Evolutionary conservation across 2,329 filamentous ascomycete genomes (phyloP).

Genomic region (Sarocladium oryzae): DNA sequence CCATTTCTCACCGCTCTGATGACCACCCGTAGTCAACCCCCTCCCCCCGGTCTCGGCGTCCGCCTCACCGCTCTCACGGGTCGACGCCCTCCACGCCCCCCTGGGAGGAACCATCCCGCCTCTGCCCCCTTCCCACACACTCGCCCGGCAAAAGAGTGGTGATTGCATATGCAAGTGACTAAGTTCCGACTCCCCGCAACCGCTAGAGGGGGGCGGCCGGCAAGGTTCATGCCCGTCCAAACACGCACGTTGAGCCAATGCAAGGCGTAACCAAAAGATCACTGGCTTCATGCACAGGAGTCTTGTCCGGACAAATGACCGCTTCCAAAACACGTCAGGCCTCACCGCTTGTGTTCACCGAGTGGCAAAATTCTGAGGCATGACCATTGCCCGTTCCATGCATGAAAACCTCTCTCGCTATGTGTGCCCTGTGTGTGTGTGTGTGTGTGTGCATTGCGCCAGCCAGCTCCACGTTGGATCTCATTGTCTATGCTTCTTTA

Average conservation of each 20-base stretch:
- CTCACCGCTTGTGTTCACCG: conserved; percentile 8
- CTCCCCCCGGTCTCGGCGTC: conserved; percentile 1
- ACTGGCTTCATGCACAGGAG: background rate
- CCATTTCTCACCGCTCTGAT: background rate
- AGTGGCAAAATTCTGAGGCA: background rate
- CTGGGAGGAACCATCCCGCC: background rate
- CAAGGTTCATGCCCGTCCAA: background rate
- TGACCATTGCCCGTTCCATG: background rate
- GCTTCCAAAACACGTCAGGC: background rate
- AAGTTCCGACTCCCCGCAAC: conserved; percentile 8
- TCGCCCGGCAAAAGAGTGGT: too few relatives aligned
- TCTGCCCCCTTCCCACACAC: background rate
- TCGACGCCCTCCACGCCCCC: background rate
- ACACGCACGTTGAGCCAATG: background rate
- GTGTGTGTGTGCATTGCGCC: too few relatives aligned
- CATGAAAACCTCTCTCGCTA: too few relatives aligned
- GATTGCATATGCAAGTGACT: conserved; percentile 9
- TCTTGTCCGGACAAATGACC: background rate
- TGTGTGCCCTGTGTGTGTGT: too few relatives aligned
- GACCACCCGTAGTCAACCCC: background rate
- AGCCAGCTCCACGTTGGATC: too few relatives aligned
- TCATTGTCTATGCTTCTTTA: too few relatives aligned
- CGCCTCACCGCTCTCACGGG: conserved; percentile 7
- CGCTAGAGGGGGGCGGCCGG: background rate
- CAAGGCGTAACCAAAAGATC: background rate